phyloP scores from a whole-genome alignment of 768 basidiomycete genomes.

The Leccinum fibrillosum region DNA sequence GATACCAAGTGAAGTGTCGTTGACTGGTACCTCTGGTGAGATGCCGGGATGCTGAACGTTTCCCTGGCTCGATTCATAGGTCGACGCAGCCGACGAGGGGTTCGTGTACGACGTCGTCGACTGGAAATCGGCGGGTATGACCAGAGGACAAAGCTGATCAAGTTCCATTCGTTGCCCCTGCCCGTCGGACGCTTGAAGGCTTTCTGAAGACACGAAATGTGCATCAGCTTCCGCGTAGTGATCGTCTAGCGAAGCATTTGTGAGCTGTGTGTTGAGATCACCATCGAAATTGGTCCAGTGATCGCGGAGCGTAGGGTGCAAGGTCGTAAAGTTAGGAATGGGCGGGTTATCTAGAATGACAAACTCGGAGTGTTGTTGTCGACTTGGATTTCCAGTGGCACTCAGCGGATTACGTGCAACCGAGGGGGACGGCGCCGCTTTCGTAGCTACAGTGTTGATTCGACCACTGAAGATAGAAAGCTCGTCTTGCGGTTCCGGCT shows the following conservation, averaged over 20 bases:
- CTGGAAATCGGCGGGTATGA: constrained; percentile 18
- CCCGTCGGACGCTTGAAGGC: not conserved
- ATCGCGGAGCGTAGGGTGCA: constrained; percentile 54
- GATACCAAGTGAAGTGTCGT: constrained; percentile 10
- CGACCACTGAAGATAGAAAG: constrained; percentile 75
- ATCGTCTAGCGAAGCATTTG: constrained; percentile 31
- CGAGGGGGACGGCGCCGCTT: constrained; percentile 29
- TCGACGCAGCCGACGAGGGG: not conserved
- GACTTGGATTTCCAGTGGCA: constrained; percentile 26
- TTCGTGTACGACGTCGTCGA: constrained; percentile 3
- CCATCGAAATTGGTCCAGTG: constrained; percentile 58
- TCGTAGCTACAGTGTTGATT: constrained; percentile 60
- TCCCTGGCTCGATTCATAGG: constrained; percentile 8
- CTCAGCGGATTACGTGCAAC: not conserved
- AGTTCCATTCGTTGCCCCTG: constrained; percentile 19
- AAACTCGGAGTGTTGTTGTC: constrained; percentile 23
- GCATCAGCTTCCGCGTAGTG: constrained; percentile 22
- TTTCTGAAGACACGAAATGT: constrained; percentile 12
- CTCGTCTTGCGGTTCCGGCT: constrained; percentile 57
- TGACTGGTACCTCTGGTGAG: not conserved
- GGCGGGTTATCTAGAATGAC: constrained; percentile 29
- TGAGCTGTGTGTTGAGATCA: constrained; percentile 48
- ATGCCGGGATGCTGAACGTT: not conserved
- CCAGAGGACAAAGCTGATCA: constrained; percentile 22
- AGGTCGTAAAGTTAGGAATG: constrained; percentile 36